Base-by-base conservation (phyloP, 2,329 filamentous ascomycete species). In the Coniochaeta sp. region DNA sequence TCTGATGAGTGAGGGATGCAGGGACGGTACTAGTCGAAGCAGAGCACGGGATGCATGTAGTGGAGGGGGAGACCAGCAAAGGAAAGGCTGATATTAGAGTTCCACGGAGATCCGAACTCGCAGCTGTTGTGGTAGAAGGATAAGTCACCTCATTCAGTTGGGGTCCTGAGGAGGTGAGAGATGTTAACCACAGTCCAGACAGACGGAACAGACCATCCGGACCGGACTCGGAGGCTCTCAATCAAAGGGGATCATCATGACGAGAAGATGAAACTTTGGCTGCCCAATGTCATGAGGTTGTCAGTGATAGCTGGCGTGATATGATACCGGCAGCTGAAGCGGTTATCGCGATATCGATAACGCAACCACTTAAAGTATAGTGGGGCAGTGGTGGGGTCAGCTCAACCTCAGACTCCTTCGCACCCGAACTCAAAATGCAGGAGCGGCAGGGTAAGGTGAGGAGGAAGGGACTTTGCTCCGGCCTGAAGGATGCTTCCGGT, bases 331-430 rank as follows among this genome's bases (percentile, higher is more conserved):
- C 38, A 22, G 38, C 38, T 22, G 26, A 4, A 14, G 38, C 38
- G 38, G 38, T 42, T 42, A 42, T 42, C 38, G 38, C 22, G 22
- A 42, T 42, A 42, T 42, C 38, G 38, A 42, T 42, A 42, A n/a
- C 38, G 20, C 33, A 38, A 42, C 18, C 38, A 42, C 38, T 42
- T 42, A 40, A 40, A 12, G 35, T n/a, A 22, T 42, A 22, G 38
- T 24, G 38, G 38, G 38, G 38, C 38, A 42, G 6, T 42, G 38
- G 38, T 42, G 38, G 38, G 38, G 35, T 40, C 31, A 33, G n/a
- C n/a, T n/a, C n/a, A n/a, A n/a, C n/a, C n/a, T n/a, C n/a, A n/a
- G n/a, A n/a, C n/a, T n/a, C n/a, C n/a, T n/a, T n/a, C n/a, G n/a
- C n/a, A n/a, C n/a, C n/a, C n/a, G n/a, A n/a, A 5, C 9, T 12